Base-by-base conservation (phyloP, 2,329 filamentous ascomycete genomes). In the Lachnum nothofagi region DNA sequence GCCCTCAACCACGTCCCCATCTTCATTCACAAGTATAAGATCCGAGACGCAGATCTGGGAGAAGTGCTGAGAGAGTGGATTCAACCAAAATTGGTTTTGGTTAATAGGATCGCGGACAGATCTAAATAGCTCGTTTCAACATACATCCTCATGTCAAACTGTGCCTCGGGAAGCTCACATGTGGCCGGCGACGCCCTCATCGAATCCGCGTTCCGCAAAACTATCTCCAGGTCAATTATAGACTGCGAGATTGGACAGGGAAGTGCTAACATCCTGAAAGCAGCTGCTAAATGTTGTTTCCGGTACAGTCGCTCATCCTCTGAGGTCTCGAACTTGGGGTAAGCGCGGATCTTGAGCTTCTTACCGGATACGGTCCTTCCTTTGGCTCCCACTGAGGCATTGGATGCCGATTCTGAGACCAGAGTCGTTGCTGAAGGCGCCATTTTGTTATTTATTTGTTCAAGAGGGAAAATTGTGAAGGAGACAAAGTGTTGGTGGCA, bases 51-150 rank as follows among this genome's bases (percentile, higher is more conserved):
- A 80, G 45, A 86, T 79, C 46, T 80, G 68, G 5, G 76, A 77
- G 66, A 83, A 85, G 2, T 78, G 73, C 1, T 79, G 72, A 9
- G 80, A 80, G 48, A 85, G 82, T 0, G 82, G 82, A 56, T 85
- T 85, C 4, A 86, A 79, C 53, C 66, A 69, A 48, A 69, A 68
- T 49, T 68, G 63, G 52, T 69, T 66, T 16, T 59, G 65, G 41
- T 67, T 42, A 39, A 65, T 73, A 53, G 62, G 65, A 55, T 68
- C 64, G 16, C 70, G 63, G 22, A 72, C 59, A 1, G 79, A 83
- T 55, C 52, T 55, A 37, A 19, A 6, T 31, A 25, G 3, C 29
- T 27, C 19, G 12, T 6, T 12, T n/a, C n/a, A n/a, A 37, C 9
- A 37, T 22, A 37, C 17, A 20, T 3, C 34, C 34, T 9, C 9